A percentile compares a stretch with the other conserved stretches of the same genome.
These are phyloP conservation scores for Bruguiera parviflora DNA, from an alignment of 345 rosid genomes.

Conservation along the genomic window DNA sequence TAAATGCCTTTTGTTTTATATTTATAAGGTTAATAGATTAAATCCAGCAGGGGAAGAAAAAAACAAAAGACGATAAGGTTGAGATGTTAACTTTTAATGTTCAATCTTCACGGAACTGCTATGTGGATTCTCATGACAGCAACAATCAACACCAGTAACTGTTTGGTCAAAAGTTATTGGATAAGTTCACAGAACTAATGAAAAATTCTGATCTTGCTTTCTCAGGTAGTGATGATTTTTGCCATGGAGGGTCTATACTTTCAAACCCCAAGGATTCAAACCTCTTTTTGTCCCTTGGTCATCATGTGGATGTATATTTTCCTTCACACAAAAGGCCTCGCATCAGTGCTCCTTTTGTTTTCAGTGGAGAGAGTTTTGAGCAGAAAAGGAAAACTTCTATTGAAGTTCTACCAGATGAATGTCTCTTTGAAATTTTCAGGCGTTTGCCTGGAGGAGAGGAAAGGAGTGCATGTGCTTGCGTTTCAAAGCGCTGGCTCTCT, in stretches of 20 bases:
- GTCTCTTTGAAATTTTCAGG: conserved; percentile 84
- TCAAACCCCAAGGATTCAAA: conserved; percentile 70
- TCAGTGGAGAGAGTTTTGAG: conserved; percentile 51
- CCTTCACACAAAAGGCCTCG: conserved; percentile 78
- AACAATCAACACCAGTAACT: too few species aligned
- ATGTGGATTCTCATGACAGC: too few species aligned
- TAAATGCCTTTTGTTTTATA: too few species aligned
- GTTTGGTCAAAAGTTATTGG: neutral
- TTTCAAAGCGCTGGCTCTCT: conserved; percentile 85
- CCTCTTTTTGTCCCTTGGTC: conserved; percentile 61
- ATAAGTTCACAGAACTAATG: neutral
- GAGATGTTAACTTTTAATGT: too few species aligned
- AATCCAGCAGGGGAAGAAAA: too few species aligned
- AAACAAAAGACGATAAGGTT: too few species aligned
- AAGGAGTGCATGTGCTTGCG: conserved; percentile 75
- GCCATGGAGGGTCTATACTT: conserved; percentile 58
- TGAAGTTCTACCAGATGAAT: conserved; percentile 86
- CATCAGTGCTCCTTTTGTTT: conserved; percentile 60
- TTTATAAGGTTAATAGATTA: too few species aligned
- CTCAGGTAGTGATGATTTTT: conserved; percentile 71
- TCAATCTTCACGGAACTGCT: too few species aligned
- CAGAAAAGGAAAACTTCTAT: conserved; percentile 52
- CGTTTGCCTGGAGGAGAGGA: conserved; percentile 66
- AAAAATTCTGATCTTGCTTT: neutral
- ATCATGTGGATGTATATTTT: conserved; percentile 60